phyloP scores from a whole-genome alignment of 345 rosid genomes.

The Pistacia integerrima region DNA sequence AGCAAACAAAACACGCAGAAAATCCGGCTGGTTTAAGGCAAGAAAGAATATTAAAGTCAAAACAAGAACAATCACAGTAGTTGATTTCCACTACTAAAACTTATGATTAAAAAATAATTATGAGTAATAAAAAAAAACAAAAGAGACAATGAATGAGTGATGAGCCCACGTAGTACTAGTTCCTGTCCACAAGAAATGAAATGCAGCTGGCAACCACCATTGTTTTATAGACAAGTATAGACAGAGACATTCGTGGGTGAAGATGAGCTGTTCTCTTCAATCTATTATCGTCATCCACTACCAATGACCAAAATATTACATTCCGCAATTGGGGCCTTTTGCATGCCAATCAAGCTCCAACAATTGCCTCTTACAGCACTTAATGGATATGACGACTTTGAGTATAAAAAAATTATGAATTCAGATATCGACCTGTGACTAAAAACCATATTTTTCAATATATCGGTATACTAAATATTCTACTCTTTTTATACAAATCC shows the following conservation, averaged over 20 bases:
- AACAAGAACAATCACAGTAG: not conserved
- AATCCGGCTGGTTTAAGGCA: not conserved
- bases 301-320: not conserved
- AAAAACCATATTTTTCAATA: too few relatives aligned
- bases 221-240: not conserved
- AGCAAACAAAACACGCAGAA: not conserved
- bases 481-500: not conserved
- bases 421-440: too few relatives aligned
- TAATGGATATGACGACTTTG: too few relatives aligned
- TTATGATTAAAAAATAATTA: not conserved
- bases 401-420: too few relatives aligned
- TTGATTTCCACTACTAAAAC: not conserved
- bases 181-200: not conserved
- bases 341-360: not conserved
- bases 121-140: not conserved
- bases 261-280: conserved; percentile 9
- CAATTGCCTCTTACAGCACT: not conserved
- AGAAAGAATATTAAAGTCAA: not conserved
- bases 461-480: not conserved
- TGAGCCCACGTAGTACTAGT: conserved; percentile 5
- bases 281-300: not conserved
- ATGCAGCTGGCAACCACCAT: conserved; percentile 22
- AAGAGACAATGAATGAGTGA: too few relatives aligned
- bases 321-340: not conserved
- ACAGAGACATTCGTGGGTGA: not conserved